Evolutionary conservation across 2,329 filamentous ascomycete genomes (phyloP), one percentile per base, ranked within the genome.

Genomic region (Aspergillus ochraceus): DNA sequence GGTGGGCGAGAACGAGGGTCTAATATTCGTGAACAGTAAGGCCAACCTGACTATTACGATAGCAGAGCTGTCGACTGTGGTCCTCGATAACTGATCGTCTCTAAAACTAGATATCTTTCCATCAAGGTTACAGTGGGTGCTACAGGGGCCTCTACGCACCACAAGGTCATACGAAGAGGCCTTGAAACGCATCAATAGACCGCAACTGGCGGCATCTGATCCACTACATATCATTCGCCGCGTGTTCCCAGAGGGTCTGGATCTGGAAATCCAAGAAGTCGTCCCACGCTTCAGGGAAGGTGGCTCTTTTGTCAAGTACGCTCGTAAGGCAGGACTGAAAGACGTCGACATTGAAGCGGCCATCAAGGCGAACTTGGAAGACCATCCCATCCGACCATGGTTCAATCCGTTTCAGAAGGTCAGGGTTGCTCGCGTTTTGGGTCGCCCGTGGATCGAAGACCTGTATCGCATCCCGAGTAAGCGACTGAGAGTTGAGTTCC

Each of bases 371-470:
- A 83, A 89, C 64, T 80, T 98, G 1, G 79, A 84, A 58, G 81
- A 91, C 60, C 83, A 88, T 17, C 89, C 89, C 0, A 85, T 96
- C 42, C 91, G 88, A 61, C 93, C 94, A 2, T 96, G 93, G 90
- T 97, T 95, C 80, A 96, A 89, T 66, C 92, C 92, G 0, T 88
- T 97, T 64, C 83, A 86, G 22, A 79, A 84, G 14, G 88, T 96
- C 58, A 84, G 86, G 52, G 87, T 88, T 3, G 87, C 87, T 24
- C 79, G 92, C 6, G 95, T 99, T 2, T 83, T 86, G 57, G 95
- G 95, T 10, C 86, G 88, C 22, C 95, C 95, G 0, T 99, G 95
- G 95, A 84, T 98, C 2, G 95, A 98, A 71, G 95, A 99, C 72
- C 79, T 99, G 29, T 90, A 92, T 66, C 86, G 92, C 6, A 88